These are phyloP conservation scores for Salix viminalis DNA, from an alignment of 345 rosid genomes.

Conservation along the genomic window DNA sequence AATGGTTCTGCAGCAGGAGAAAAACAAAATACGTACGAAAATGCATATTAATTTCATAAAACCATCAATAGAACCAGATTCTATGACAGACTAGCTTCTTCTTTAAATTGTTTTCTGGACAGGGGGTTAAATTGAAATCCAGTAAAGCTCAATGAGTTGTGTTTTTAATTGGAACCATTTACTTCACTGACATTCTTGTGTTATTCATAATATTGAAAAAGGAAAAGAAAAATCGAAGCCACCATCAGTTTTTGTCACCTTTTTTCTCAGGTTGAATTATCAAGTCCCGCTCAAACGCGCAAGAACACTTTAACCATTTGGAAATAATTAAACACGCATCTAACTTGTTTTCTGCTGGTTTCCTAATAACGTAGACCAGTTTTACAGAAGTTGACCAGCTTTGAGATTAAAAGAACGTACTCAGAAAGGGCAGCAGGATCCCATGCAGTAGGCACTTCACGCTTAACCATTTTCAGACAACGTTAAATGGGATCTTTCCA, in stretches of 20 bases:
- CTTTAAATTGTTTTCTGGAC: background rate
- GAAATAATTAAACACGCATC: background rate
- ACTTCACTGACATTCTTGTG: background rate
- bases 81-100: background rate
- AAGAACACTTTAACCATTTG: background rate
- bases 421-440: conserved; percentile 83
- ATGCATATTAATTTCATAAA: no score
- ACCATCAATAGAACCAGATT: background rate
- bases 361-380: background rate
- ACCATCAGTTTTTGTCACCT: background rate
- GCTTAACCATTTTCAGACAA: conserved; percentile 63
- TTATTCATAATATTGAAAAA: background rate
- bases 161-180: background rate
- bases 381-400: background rate
- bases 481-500: conserved; percentile 56
- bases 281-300: no score
- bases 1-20: background rate
- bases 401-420: conserved; percentile 39
- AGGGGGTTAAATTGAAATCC: background rate
- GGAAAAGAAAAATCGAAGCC: no score
- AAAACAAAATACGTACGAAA: background rate
- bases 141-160: background rate
- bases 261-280: no score
- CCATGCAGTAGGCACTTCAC: conserved; percentile 86
- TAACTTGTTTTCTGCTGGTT: background rate